These are phyloP conservation scores for Coemansia sp. DNA, from an alignment of 192 early-diverging fungal species.

Conservation along the genomic window DNA sequence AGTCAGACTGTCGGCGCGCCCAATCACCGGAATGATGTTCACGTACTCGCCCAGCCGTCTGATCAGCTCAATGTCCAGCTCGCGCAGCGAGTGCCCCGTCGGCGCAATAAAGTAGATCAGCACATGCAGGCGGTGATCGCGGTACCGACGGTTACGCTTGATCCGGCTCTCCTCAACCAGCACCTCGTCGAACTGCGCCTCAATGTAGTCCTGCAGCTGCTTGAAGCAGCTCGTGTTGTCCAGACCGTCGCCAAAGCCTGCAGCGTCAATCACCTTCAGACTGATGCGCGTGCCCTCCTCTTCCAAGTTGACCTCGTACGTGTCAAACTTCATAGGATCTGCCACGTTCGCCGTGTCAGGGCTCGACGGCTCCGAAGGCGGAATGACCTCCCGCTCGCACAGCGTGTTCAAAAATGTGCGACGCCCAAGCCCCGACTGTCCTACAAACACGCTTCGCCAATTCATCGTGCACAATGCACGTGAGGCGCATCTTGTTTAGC, in stretches of 20 bases:
- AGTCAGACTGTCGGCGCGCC: conserved; percentile 89
- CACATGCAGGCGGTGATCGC: conserved; percentile 95
- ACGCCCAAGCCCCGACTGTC: conserved; percentile 85
- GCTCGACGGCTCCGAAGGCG: conserved; percentile 63
- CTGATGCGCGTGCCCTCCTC: conserved; percentile 97
- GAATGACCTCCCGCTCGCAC: conserved; percentile 77
- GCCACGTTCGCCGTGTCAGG: conserved; percentile 76
- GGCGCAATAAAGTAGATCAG: conserved; percentile 98
- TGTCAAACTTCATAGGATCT: conserved; percentile 87
- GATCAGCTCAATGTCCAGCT: conserved; percentile 95
- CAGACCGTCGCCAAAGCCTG: conserved; percentile 96
- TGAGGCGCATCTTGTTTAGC: not conserved
- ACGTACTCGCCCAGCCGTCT: conserved; percentile 83
- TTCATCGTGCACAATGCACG: not conserved
- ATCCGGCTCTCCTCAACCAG: conserved; percentile 85
- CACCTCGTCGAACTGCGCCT: conserved; percentile 92
- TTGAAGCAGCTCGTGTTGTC: conserved; percentile 91
- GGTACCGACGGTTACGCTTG: conserved; percentile 85
- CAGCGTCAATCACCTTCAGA: conserved; percentile 97
- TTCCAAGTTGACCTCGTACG: conserved; percentile 91
- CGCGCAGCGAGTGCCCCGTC: conserved; percentile 94
- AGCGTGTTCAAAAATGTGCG: conserved; percentile 99
- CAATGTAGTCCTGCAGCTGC: conserved; percentile 91
- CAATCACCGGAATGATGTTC: conserved; percentile 97
- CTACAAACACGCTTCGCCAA: conserved; percentile 14